Evolutionary conservation across 2,329 filamentous ascomycete species (phyloP).

Genomic region (Neopestalotiopsis sp.): DNA sequence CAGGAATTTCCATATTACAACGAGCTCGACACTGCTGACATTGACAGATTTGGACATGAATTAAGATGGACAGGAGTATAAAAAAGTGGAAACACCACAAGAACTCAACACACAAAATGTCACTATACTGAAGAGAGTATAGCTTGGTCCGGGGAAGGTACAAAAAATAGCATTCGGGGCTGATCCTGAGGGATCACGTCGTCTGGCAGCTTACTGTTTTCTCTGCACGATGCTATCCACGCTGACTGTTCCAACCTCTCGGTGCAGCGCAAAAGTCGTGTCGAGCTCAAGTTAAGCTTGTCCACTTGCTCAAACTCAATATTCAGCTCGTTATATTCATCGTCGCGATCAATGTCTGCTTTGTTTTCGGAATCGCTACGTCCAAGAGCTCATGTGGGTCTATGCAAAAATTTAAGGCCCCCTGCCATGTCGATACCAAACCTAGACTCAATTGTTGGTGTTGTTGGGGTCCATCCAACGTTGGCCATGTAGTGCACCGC

Average conservation of each 20-base stretch:
- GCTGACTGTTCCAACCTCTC: constrained; percentile 13
- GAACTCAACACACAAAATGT: constrained; percentile 13
- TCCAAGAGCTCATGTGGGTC: background rate
- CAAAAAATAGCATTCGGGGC: constrained; percentile 13
- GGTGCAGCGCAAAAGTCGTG: background rate
- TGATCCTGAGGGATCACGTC: background rate
- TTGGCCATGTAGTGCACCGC: background rate
- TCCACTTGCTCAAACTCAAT: background rate
- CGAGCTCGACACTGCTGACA: background rate
- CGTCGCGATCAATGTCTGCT: background rate
- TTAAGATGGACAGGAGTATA: background rate
- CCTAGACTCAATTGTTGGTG: constrained; percentile 24
- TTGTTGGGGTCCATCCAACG: constrained; percentile 20
- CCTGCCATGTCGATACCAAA: background rate
- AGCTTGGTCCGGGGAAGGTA: constrained; percentile 12
- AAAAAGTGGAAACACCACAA: constrained; percentile 11
- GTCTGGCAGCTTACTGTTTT: background rate
- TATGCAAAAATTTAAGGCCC: background rate
- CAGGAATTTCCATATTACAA: background rate
- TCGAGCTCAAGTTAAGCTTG: background rate
- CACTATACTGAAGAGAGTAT: constrained; percentile 6
- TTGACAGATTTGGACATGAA: background rate
- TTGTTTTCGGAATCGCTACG: background rate
- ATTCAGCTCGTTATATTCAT: background rate
- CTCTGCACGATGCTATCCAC: background rate